Percentiles rank a stretch among this genome's conserved stretches.
phyloP scores from a whole-genome alignment of 208 protist species.

The Crithidia thermophila region DNA sequence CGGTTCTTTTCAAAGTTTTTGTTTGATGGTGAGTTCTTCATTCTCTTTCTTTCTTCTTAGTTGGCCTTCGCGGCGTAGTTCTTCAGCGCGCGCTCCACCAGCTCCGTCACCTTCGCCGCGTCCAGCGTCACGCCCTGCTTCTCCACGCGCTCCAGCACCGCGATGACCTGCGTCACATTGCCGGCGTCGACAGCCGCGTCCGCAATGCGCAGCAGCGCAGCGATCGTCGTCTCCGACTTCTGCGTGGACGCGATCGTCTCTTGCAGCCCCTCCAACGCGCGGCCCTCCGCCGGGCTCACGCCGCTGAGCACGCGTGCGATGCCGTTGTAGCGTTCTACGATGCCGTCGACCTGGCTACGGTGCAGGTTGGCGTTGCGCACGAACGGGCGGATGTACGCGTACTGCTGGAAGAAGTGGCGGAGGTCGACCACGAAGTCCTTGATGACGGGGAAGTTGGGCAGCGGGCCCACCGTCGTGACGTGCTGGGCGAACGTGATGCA shows the following conservation, averaged over 20 bases:
- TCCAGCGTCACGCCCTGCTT: conserved; percentile 52
- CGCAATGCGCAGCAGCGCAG: conserved; percentile 49
- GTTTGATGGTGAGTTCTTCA: neutral
- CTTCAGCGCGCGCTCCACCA: conserved; percentile 70
- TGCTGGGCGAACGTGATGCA: conserved; percentile 90
- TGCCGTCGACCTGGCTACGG: conserved; percentile 78
- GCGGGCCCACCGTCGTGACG: conserved; percentile 82
- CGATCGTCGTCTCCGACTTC: conserved; percentile 31
- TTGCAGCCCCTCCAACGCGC: conserved; percentile 21
- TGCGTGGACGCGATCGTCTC: conserved; percentile 10
- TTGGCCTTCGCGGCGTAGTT: conserved; percentile 52
- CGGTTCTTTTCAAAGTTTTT: too few species aligned
- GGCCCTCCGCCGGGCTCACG: conserved; percentile 47
- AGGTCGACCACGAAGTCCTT: conserved; percentile 93
- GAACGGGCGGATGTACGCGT: conserved; percentile 90
- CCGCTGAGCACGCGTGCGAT: conserved; percentile 66
- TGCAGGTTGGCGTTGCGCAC: conserved; percentile 88
- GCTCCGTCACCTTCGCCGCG: conserved; percentile 43
- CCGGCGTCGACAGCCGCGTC: conserved; percentile 72
- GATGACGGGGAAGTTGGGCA: conserved; percentile 93
- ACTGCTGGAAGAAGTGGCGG: conserved; percentile 92
- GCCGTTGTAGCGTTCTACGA: conserved; percentile 79
- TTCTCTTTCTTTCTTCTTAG: conserved; percentile 8
- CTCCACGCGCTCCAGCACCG: conserved; percentile 58
- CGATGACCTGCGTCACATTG: conserved; percentile 66